phyloP scores from a whole-genome alignment of 2,329 filamentous ascomycete species.

The Epichloe brachyelytri region DNA sequence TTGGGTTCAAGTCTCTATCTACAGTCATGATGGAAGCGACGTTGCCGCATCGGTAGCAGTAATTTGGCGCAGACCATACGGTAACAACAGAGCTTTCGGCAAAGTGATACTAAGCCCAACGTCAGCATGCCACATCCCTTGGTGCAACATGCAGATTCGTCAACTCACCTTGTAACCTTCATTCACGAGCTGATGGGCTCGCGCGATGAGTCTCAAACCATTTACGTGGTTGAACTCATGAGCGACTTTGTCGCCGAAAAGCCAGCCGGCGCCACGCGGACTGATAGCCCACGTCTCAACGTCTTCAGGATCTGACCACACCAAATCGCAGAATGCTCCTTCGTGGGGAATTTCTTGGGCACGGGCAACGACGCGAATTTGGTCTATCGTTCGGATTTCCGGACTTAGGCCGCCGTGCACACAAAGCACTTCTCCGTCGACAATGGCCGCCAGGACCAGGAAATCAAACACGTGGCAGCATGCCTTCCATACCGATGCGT shows the following conservation, averaged over 20 bases:
- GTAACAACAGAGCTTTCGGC: conserved; percentile 90
- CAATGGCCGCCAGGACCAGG: conserved; percentile 88
- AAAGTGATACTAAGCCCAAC: conserved; percentile 65
- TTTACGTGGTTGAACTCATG: conserved; percentile 98
- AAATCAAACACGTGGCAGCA: conserved; percentile 99
- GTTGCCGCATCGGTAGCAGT: conserved; percentile 91
- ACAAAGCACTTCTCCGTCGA: conserved; percentile 96
- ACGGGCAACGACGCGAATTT: conserved; percentile 96
- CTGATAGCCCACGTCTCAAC: conserved; percentile 93
- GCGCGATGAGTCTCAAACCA: conserved; percentile 84
- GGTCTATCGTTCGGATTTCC: conserved; percentile 93
- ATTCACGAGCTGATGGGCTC: conserved; percentile 96
- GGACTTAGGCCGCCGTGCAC: conserved; percentile 86
- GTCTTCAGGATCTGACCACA: conserved; percentile 97
- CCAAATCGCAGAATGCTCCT: conserved; percentile 93
- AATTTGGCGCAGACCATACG: conserved; percentile 95
- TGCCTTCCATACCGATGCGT: conserved; percentile 98
- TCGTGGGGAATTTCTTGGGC: conserved; percentile 98
- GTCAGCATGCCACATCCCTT: neutral
- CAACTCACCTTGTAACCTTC: conserved; percentile 79
- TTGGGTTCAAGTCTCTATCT: conserved; percentile 69
- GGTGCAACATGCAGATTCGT: neutral
- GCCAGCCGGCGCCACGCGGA: conserved; percentile 90
- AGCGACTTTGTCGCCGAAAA: conserved; percentile 94
- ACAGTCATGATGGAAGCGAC: conserved; percentile 94